Evolutionary conservation across 2,329 filamentous ascomycete species (phyloP).

Genomic region (Trichophyton rubrum): DNA sequence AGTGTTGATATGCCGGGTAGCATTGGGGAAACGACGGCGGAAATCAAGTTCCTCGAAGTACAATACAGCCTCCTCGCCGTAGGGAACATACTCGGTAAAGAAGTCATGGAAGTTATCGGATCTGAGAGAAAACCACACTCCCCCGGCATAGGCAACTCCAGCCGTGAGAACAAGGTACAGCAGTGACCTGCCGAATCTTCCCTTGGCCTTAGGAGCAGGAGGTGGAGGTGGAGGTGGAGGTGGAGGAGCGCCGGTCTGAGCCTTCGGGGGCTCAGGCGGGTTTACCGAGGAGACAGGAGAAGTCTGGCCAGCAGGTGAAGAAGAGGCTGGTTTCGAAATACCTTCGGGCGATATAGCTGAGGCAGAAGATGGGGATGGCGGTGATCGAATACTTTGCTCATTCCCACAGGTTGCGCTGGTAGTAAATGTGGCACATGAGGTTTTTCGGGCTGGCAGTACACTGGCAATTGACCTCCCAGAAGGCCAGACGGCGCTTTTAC

Average conservation of each 20-base stretch:
- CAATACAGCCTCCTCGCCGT: slow-evolving; percentile 83
- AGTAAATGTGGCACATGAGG: slow-evolving; percentile 18
- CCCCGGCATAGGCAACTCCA: slow-evolving; percentile 67
- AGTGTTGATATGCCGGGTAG: slow-evolving; percentile 37
- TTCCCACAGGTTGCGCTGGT: slow-evolving; percentile 9
- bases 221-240: slow-evolving; percentile 26
- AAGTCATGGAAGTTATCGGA: slow-evolving; percentile 99
- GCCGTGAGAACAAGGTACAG: slow-evolving; percentile 65
- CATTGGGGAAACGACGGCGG: slow-evolving; percentile 63
- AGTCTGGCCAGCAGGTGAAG: slow-evolving; percentile 27
- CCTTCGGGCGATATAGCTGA: slow-evolving; percentile 40
- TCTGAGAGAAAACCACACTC: slow-evolving; percentile 82
- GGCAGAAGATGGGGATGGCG: slow-evolving; percentile 33
- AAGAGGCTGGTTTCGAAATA: slow-evolving; percentile 35
- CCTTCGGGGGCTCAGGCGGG: slow-evolving; percentile 16
- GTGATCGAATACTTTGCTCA: slow-evolving; percentile 16
- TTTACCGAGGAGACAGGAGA: slow-evolving; percentile 25
- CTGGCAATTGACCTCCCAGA: not conserved
- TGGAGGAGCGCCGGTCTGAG: slow-evolving; percentile 26
- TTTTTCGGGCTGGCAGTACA: slow-evolving; percentile 14
- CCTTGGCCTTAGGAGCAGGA: slow-evolving; percentile 42
- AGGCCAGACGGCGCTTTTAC: slow-evolving; percentile 2
- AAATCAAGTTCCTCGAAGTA: slow-evolving; percentile 95
- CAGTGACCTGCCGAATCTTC: slow-evolving; percentile 65
- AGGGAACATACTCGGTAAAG: slow-evolving; percentile 94